These are phyloP conservation scores for Sporothrix schenckii DNA, from an alignment of 2,329 filamentous ascomycete genomes.

Conservation along the genomic window DNA sequence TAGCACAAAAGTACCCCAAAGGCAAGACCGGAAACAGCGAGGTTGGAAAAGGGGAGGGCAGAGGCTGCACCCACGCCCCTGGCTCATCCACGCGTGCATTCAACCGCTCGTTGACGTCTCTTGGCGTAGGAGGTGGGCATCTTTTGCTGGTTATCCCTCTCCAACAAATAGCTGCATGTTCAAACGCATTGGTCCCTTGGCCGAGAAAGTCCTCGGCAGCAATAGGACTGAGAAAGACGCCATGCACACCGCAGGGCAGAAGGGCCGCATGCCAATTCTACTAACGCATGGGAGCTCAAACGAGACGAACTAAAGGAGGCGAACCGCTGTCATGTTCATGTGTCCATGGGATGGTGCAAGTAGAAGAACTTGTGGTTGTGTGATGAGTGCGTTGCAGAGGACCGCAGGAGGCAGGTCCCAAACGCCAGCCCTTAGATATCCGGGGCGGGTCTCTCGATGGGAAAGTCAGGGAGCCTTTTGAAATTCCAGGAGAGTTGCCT, in stretches of 20 bases:
- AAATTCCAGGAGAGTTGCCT: background rate
- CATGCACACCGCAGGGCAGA: slow-evolving; percentile 18
- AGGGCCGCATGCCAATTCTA: background rate
- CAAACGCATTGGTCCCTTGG: background rate
- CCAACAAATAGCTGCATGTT: background rate
- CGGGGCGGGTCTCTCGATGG: background rate
- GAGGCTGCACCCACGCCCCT: slow-evolving; percentile 4
- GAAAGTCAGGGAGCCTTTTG: background rate
- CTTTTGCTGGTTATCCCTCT: background rate
- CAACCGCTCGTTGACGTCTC: background rate
- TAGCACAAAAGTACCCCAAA: background rate
- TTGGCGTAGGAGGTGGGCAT: background rate
- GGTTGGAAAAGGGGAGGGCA: background rate
- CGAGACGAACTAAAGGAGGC: slow-evolving; percentile 4
- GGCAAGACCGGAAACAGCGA: no score
- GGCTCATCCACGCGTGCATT: background rate
- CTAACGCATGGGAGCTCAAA: background rate
- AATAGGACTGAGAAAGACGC: slow-evolving; percentile 1
- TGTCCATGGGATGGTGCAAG: background rate
- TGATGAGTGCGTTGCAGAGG: no score
- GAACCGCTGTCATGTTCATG: background rate
- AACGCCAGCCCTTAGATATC: background rate
- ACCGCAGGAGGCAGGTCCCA: no score
- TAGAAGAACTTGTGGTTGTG: background rate
- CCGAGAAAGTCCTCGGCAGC: background rate